Percentiles rank a stretch among this genome's conserved stretches.
These are phyloP conservation scores for Eimeria falciformis DNA, from an alignment of 169 alveolate genomes.

Conservation along the genomic window DNA sequence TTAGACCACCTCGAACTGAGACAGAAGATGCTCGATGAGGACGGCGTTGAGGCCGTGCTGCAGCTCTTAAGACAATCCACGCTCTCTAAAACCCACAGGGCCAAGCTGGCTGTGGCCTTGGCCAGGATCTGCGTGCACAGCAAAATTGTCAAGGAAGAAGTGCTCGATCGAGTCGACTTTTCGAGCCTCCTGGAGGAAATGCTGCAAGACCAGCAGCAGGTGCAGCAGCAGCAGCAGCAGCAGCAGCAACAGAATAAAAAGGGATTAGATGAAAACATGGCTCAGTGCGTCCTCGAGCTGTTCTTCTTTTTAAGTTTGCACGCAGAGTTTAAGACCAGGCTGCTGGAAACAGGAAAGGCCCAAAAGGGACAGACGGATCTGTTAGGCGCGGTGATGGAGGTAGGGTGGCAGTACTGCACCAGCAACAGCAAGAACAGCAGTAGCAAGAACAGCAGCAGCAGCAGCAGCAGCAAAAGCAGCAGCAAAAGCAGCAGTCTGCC, in stretches of 20 bases:
- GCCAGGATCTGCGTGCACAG: slow-evolving; percentile 65
- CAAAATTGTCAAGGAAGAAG: slow-evolving; percentile 13
- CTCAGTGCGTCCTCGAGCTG: not conserved
- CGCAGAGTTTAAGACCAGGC: slow-evolving; percentile 25
- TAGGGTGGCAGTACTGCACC: not conserved
- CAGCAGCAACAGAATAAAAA: not conserved
- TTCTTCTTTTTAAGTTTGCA: slow-evolving; percentile 64
- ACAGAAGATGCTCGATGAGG: slow-evolving; percentile 33
- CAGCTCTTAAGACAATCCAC: not conserved
- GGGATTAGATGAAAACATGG: slow-evolving; percentile 13
- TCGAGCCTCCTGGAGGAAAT: slow-evolving; percentile 28
- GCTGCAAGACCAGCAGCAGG: slow-evolving; percentile 6
- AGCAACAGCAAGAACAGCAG: no score
- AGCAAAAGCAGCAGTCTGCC: slow-evolving; percentile 53
- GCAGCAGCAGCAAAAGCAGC: no score
- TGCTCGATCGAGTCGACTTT: slow-evolving; percentile 49
- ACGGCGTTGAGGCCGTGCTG: not conserved
- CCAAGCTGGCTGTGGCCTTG: slow-evolving; percentile 55
- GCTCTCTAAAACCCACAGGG: not conserved
- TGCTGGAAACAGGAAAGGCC: slow-evolving; percentile 1
- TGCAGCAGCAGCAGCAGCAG: slow-evolving; percentile 42
- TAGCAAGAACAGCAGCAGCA: not conserved
- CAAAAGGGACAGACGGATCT: not conserved
- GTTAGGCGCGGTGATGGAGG: slow-evolving; percentile 29
- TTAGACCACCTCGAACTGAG: slow-evolving; percentile 67